These are phyloP conservation scores for Quercus alba DNA, from an alignment of 306 rosid genomes.

Conservation along the genomic window DNA sequence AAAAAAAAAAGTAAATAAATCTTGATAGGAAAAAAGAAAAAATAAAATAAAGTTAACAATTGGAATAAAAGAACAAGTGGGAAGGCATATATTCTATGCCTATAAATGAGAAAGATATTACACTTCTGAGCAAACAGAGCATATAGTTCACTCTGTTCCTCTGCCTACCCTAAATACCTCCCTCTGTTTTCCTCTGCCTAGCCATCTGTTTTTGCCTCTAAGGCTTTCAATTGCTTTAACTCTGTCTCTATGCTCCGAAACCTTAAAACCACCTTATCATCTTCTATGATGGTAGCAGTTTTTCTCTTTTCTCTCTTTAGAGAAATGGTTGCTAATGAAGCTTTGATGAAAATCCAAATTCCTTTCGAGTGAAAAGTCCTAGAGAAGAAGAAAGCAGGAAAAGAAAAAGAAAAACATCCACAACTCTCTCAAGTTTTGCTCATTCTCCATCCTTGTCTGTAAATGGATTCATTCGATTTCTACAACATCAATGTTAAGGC, in stretches of 20 bases:
- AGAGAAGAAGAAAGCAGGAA: no score
- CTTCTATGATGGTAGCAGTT: conserved; percentile 28
- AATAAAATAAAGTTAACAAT: conserved; percentile 26
- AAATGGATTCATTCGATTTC: conserved; percentile 62
- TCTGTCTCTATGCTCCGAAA: conserved; percentile 46
- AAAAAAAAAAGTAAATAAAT: not conserved
- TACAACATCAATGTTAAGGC: conserved; percentile 60
- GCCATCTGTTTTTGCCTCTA: not conserved
- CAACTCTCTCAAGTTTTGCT: not conserved
- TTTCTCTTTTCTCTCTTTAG: conserved; percentile 23
- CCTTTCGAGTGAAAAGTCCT: conserved; percentile 39
- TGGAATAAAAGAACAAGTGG: conserved; percentile 16
- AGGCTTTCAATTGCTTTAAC: conserved; percentile 7
- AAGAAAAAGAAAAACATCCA: not conserved
- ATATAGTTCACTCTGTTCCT: conserved; percentile 9
- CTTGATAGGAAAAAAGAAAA: conserved; percentile 5
- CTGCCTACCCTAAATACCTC: not conserved
- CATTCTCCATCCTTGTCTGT: not conserved
- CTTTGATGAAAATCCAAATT: conserved; percentile 5
- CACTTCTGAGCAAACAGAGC: no score
- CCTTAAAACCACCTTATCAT: conserved; percentile 14
- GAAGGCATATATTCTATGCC: conserved; percentile 15
- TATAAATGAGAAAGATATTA: conserved; percentile 9
- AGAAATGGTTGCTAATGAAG: conserved; percentile 19
- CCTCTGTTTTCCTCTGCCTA: not conserved